Base-by-base conservation (phyloP, 352 stramenopile species). In the Pythium rhizo-oryzae region DNA sequence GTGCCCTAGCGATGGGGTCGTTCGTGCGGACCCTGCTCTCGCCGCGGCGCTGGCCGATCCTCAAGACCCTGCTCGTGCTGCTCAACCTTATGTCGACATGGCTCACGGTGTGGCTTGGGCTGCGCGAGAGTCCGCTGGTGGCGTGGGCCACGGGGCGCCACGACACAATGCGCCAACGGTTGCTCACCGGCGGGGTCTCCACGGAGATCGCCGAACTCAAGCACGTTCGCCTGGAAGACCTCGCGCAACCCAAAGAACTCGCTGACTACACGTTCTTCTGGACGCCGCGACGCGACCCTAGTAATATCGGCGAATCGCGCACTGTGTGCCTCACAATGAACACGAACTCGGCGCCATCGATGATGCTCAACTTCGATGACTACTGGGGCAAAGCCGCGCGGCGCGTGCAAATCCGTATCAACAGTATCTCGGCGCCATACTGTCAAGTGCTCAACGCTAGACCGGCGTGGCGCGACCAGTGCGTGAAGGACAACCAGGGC, bases 341-440 rank as follows among this genome's bases (percentile, higher is more conserved):
- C 60, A 67, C 60, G 15, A 67, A 60, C 60, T 72, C 70, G 18
- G 67, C 67, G 11, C 70, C 72, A 11, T 46, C 60, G 30, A 72
- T 75, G 47, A 68, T 57, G 25, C 70, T 71, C 50, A 41, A 68
- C 18, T 80, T 67, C 28, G 49, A 78, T 39, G 72, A 79, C 53
- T 78, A 71, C 43, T 80, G 66, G 75, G 72, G 75, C 2, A 74
- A 76, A 28, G 55, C 56, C 8, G n/a, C 65, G 8, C 59, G 75
- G 1, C 72, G 72, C 15, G 57, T 67, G 19, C 63, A 77, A 39
- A 67, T 76, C 19, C 70, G 69, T 39, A 39, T 70, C n/a, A 71
- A 74, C 60, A 80, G 72, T 53, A 80, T 82, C 21, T 80, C 76
- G 18, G 63, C 72, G 0, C 72, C 70, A 0, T 59, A 63, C 23